Base-by-base conservation (phyloP, 2,329 filamentous ascomycete species). In the Macrophomina phaseolina region DNA sequence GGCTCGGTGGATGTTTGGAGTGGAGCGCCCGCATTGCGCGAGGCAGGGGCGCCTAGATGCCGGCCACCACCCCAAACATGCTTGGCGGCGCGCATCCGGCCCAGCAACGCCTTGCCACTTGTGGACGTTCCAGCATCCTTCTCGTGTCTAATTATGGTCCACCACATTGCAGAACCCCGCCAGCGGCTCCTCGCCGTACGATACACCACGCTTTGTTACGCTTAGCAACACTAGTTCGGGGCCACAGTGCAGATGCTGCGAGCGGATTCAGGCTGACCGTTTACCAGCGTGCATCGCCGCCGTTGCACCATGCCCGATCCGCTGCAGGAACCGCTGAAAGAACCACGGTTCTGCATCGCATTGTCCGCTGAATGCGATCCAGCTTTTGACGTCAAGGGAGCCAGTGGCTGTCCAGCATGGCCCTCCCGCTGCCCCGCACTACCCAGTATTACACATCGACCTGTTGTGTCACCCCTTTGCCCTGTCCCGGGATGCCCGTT, bases 71-170 rank as follows among this genome's bases (percentile, higher is more conserved):
- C 2, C 49, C 55, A 46, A 60, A 60, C 55, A 60, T 23, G 53
- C 55, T 60, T 62, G 58, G 42, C 58, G 11, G 36, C 45, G 48
- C 23, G 30, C 58, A 38, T 42, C 34, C 30, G 23, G 34, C 56
- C 55, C 56, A 45, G 32, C 58, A 49, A 30, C 58, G 30, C 58
- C 42, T 46, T 60, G 23, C 30, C 42, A 32, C 18, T 32, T 30
- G 23, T 36, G 45, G 14, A 36, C 58, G 58, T 45, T 18, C 42
- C 58, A 34, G 56, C 45, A 38, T 62, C 58, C 58, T 48, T 16
- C 45, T 62, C 58, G 58, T 62, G 58, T 62, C 58, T 62, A 62
- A 62, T 49, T 49, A 62, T 62, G 58, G 58, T 28, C 11, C 28
- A 23, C 28, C 8, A n/a, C 58, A 6, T 23, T 23, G 9, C 30